A percentile compares a stretch with the other conserved stretches of the same genome.
Conservation (phyloP, 768 basidiomycete species). For the Cytidiella melzeri region DNA sequence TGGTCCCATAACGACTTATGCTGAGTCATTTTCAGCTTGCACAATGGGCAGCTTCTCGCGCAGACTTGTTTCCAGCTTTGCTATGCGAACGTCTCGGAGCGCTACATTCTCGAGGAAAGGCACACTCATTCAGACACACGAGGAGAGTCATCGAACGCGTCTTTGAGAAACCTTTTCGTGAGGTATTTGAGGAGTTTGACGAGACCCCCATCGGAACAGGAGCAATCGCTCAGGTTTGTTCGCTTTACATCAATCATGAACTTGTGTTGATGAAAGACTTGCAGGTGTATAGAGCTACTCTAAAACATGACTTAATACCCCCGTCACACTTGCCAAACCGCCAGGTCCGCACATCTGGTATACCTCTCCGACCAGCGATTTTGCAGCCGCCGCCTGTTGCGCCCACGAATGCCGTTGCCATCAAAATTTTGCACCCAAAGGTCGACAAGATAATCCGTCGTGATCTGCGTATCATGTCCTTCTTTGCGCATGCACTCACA, state of each 20-base stretch:
- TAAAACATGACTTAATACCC: constrained; percentile 80
- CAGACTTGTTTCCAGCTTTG: constrained; percentile 83
- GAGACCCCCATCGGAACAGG: constrained; percentile 90
- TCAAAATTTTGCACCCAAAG: constrained; percentile 91
- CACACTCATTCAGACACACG: constrained; percentile 79
- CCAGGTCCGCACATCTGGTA: constrained; percentile 37
- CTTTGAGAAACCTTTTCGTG: constrained; percentile 75
- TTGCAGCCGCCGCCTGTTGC: constrained; percentile 56
- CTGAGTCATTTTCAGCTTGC: constrained; percentile 53
- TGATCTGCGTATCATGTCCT: constrained; percentile 91
- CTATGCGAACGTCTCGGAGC: constrained; percentile 82
- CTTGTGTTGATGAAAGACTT: background rate
- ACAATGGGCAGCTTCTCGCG: constrained; percentile 97
- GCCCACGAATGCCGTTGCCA: constrained; percentile 84
- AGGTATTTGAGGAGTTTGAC: constrained; percentile 91
- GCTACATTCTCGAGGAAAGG: constrained; percentile 81
- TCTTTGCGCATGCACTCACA: constrained; percentile 79
- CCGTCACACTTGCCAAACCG: constrained; percentile 80
- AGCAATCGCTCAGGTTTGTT: constrained; percentile 84
- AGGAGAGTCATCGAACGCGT: constrained; percentile 74
- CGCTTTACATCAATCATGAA: too few relatives aligned
- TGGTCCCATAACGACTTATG: background rate
- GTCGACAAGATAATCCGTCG: constrained; percentile 78
- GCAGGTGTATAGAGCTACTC: constrained; percentile 79
- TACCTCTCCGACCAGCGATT: constrained; percentile 46